Evolutionary conservation across 129 eudicot genomes (phyloP).

Genomic region (Centaurea solstitialis): DNA sequence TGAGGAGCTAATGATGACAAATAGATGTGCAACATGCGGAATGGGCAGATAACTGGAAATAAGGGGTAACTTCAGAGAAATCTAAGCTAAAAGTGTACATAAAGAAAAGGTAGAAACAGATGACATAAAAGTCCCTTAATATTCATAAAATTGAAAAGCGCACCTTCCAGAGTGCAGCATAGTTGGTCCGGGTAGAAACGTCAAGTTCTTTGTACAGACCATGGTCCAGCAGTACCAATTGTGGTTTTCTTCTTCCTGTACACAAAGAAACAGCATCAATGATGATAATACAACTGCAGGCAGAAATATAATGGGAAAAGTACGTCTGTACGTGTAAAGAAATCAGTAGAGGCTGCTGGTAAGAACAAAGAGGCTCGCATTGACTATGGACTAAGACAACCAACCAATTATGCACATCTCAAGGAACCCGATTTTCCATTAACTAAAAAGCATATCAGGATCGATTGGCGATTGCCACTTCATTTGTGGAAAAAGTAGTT

Average conservation of each 20-base stretch:
- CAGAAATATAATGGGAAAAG: not conserved
- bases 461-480: too few relatives aligned
- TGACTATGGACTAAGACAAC: too few relatives aligned
- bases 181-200: conserved; percentile 55
- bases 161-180: conserved; percentile 97
- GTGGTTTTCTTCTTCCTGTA: conserved; percentile 82
- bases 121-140: not conserved
- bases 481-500: too few relatives aligned
- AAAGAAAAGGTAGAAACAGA: not conserved
- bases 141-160: not conserved
- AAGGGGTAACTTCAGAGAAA: not conserved
- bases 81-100: not conserved
- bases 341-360: not conserved
- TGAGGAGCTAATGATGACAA: not conserved
- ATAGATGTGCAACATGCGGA: not conserved
- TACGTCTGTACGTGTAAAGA: not conserved
- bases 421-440: too few relatives aligned
- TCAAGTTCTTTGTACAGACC: conserved; percentile 94
- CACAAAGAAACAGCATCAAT: not conserved
- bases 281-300: not conserved
- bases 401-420: too few relatives aligned
- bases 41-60: not conserved
- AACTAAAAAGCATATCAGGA: too few relatives aligned
- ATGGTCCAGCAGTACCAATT: conserved; percentile 87
- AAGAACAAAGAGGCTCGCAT: not conserved